These are phyloP conservation scores for Gaertneriomyces semiglobifer DNA, from an alignment of 192 early-diverging fungal genomes.

Conservation along the genomic window DNA sequence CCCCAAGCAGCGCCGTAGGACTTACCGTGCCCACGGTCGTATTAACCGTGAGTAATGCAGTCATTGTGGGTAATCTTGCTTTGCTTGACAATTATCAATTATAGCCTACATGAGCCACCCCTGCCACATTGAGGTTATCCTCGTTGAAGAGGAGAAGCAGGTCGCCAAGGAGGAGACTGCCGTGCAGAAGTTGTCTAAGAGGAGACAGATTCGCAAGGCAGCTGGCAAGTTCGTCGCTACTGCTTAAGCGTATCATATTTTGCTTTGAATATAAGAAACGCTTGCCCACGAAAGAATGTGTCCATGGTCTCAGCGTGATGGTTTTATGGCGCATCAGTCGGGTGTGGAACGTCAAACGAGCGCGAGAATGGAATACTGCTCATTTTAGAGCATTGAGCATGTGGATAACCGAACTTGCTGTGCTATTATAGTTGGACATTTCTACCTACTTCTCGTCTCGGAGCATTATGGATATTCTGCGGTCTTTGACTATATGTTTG, in stretches of 20 bases:
- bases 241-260: conserved; percentile 11
- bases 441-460: conserved; percentile 39
- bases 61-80: background rate
- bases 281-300: background rate
- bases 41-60: conserved; percentile 62
- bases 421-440: no score
- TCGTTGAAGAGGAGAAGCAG: conserved; percentile 82
- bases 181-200: conserved; percentile 40
- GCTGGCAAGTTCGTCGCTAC: conserved; percentile 17
- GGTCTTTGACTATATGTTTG: conserved; percentile 53
- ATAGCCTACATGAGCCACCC: conserved; percentile 88
- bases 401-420: no score
- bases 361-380: no score
- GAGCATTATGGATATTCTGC: conserved; percentile 74
- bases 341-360: no score
- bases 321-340: no score
- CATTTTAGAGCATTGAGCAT: no score
- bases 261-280: background rate
- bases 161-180: conserved; percentile 63
- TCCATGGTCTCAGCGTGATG: background rate
- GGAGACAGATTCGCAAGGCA: conserved; percentile 29
- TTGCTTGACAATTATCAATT: conserved; percentile 10
- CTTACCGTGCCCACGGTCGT: conserved; percentile 98
- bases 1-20: conserved; percentile 93
- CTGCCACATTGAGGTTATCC: conserved; percentile 94